A percentile compares a stretch with the other conserved stretches of the same genome.
These are phyloP conservation scores for Sporobolomyces pararoseus DNA, from an alignment of 768 basidiomycete genomes.

Conservation along the genomic window DNA sequence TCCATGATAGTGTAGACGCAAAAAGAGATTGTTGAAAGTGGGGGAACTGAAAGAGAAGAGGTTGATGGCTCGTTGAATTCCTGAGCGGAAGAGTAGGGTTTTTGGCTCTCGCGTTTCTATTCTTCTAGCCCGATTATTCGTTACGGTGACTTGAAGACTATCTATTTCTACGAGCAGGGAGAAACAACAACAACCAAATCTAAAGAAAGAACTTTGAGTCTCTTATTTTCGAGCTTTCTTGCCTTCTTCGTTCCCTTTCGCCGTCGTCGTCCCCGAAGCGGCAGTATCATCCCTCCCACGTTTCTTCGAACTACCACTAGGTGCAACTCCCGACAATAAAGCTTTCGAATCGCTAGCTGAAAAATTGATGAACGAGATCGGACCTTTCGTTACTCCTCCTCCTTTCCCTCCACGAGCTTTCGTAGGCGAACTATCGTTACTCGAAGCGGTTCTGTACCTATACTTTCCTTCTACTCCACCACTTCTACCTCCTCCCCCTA, in stretches of 20 bases:
- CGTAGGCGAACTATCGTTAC: not conserved
- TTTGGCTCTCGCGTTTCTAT: not conserved
- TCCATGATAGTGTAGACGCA: not conserved
- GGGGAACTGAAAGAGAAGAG: too few relatives aligned
- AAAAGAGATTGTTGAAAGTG: not conserved
- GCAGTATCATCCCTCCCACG: not conserved
- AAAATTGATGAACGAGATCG: slow-evolving; percentile 38
- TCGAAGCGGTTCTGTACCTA: not conserved
- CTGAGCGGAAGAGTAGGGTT: too few relatives aligned
- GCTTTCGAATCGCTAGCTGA: slow-evolving; percentile 16
- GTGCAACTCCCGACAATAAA: slow-evolving; percentile 30
- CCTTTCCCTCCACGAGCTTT: not conserved
- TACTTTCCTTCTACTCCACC: not conserved
- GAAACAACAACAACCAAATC: too few relatives aligned
- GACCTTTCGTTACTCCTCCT: not conserved
- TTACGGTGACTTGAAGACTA: not conserved
- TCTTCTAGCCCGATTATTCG: too few relatives aligned
- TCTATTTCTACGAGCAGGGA: too few relatives aligned
- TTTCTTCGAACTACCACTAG: slow-evolving; percentile 34
- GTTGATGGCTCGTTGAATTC: too few relatives aligned
- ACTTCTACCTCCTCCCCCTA: too few relatives aligned
- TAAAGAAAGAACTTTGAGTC: too few relatives aligned
- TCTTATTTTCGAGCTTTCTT: too few relatives aligned
- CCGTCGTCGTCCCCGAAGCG: not conserved
- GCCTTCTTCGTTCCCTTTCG: too few relatives aligned